These are phyloP conservation scores for Hypholoma sublateritium DNA, from an alignment of 768 basidiomycete genomes.

Conservation along the genomic window DNA sequence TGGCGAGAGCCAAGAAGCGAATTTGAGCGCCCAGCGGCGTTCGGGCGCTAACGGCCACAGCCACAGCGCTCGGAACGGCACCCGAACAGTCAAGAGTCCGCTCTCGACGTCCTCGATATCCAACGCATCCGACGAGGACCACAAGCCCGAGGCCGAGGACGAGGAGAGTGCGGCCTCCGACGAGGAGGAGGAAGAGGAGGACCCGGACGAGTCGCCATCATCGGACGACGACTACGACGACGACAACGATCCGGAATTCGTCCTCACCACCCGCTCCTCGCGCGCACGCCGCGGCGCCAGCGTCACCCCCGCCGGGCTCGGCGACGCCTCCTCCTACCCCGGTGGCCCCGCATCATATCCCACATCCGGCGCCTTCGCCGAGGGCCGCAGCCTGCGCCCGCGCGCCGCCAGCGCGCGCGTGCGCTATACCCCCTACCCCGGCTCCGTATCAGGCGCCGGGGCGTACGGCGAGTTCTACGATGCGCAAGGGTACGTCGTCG, in stretches of 20 bases:
- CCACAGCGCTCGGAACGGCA: background rate
- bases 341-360: conserved; percentile 5
- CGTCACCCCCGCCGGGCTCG: conserved; percentile 3
- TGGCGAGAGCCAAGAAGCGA: background rate
- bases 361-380: background rate
- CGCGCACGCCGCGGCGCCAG: conserved; percentile 13
- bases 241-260: conserved; percentile 32
- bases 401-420: conserved; percentile 18
- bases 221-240: conserved; percentile 19
- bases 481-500: conserved; percentile 5
- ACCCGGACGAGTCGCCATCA: conserved; percentile 3
- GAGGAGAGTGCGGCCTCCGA: conserved; percentile 20
- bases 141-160: conserved; percentile 7
- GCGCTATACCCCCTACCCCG: conserved; percentile 25
- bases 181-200: conserved; percentile 24
- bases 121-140: background rate
- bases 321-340: conserved; percentile 1
- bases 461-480: conserved; percentile 28
- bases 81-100: background rate
- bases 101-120: background rate
- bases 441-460: background rate
- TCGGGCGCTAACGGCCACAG: background rate
- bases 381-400: conserved; percentile 26
- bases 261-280: conserved; percentile 15
- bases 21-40: background rate